phyloP scores from a whole-genome alignment of 805 yeast species.

The Cyberlindnera lachancei region DNA sequence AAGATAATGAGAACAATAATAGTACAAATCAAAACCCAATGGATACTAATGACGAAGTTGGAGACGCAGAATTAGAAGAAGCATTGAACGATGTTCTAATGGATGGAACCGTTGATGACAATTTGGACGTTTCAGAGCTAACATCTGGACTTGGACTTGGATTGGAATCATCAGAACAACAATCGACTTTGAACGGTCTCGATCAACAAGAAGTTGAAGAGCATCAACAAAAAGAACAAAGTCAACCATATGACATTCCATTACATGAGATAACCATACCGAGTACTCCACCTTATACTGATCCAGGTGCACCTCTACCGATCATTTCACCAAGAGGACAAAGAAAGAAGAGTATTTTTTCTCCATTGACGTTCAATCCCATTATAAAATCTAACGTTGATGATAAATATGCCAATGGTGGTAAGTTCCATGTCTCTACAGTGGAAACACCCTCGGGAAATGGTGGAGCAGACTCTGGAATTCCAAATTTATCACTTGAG shows the following conservation, averaged over 20 bases:
- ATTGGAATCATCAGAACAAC: not conserved
- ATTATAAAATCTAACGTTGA: constrained; percentile 70
- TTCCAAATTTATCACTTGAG: constrained; percentile 11
- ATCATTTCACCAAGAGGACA: constrained; percentile 37
- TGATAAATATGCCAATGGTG: constrained; percentile 82
- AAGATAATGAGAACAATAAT: constrained; percentile 18
- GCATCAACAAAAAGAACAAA: not conserved
- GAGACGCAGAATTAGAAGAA: constrained; percentile 8
- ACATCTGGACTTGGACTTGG: constrained; percentile 22
- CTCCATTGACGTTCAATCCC: constrained; percentile 79
- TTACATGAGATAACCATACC: constrained; percentile 50
- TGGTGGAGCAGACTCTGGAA: constrained; percentile 21
- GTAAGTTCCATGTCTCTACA: constrained; percentile 63
- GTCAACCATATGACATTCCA: constrained; percentile 41
- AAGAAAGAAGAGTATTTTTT: constrained; percentile 56
- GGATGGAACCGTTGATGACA: constrained; percentile 23
- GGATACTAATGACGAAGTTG: constrained; percentile 18
- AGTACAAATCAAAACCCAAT: not conserved
- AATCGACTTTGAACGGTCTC: not conserved
- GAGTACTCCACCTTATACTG: constrained; percentile 51
- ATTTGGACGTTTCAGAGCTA: constrained; percentile 33
- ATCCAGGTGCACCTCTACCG: constrained; percentile 83
- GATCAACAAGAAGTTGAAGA: not conserved
- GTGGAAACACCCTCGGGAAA: constrained; percentile 8
- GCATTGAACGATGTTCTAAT: constrained; percentile 23